Evolutionary conservation across 305 asterid species (phyloP).

Genomic region (Fraxinus velutina): DNA sequence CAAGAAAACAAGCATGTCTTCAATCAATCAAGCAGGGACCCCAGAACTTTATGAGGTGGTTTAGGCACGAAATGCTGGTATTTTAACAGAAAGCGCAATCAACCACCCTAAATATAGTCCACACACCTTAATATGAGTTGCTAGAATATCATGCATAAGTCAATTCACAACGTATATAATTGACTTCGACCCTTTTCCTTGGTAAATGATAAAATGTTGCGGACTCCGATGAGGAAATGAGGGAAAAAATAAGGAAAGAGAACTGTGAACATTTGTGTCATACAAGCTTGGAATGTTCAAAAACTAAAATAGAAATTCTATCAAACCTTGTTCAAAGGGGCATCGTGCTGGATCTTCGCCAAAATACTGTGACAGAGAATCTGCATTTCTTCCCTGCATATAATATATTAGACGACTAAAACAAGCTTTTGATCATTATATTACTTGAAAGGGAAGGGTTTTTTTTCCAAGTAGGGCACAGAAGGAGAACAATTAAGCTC

Average conservation of each 20-base stretch:
- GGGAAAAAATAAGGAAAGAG: neutral
- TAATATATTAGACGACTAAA: slow-evolving; percentile 22
- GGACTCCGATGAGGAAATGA: neutral
- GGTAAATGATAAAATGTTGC: slow-evolving; percentile 1
- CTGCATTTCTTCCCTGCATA: slow-evolving; percentile 94
- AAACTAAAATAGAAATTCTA: neutral
- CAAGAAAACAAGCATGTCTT: neutral
- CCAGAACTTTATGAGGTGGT: neutral
- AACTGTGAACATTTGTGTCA: neutral
- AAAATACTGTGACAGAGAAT: slow-evolving; percentile 81
- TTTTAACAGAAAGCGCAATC: neutral
- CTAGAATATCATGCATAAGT: neutral
- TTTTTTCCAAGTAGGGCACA: neutral
- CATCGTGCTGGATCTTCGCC: slow-evolving; percentile 99
- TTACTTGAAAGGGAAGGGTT: slow-evolving; percentile 1
- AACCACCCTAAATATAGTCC: neutral
- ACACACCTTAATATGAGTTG: neutral
- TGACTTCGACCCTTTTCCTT: neutral
- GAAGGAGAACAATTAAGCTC: slow-evolving; percentile 32
- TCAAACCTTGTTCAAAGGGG: slow-evolving; percentile 94
- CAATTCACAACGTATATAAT: neutral
- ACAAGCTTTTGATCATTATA: slow-evolving; percentile 7
- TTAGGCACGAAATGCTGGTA: neutral
- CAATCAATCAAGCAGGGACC: neutral
- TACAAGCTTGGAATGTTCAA: slow-evolving; percentile 10